These are phyloP conservation scores for Penicillium vulpinum DNA, from an alignment of 2,329 filamentous ascomycete species.

Conservation along the genomic window DNA sequence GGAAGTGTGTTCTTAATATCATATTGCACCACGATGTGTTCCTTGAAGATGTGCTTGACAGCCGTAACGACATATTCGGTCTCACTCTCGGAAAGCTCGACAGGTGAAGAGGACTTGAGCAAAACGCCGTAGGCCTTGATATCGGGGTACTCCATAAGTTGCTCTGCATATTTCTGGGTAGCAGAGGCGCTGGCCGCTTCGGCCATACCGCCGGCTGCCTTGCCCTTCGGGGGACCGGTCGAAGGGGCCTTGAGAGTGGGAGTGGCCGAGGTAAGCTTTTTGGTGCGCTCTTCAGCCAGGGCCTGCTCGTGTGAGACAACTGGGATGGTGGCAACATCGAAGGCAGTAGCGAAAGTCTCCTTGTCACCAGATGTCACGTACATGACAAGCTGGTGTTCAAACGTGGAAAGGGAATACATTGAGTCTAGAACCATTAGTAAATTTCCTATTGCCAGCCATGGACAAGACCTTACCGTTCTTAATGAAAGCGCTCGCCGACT, in stretches of 20 bases:
- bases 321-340: slow-evolving; percentile 88
- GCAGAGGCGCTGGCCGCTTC: slow-evolving; percentile 77
- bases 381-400: slow-evolving; percentile 96
- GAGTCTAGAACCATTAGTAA: slow-evolving; percentile 62
- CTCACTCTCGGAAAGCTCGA: slow-evolving; percentile 94
- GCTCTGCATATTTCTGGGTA: slow-evolving; percentile 84
- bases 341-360: slow-evolving; percentile 77
- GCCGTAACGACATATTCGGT: slow-evolving; percentile 94
- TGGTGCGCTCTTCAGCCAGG: slow-evolving; percentile 90
- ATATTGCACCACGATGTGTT: slow-evolving; percentile 93
- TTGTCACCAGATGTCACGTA: slow-evolving; percentile 94
- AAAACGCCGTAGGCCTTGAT: slow-evolving; percentile 85
- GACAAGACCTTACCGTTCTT: slow-evolving; percentile 69
- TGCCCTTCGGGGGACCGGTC: slow-evolving; percentile 71
- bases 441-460: not conserved
- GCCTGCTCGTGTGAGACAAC: slow-evolving; percentile 95
- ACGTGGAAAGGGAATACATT: slow-evolving; percentile 90
- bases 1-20: slow-evolving; percentile 97
- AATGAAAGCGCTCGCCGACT: slow-evolving; percentile 81
- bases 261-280: slow-evolving; percentile 91
- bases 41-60: slow-evolving; percentile 97
- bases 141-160: slow-evolving; percentile 85
- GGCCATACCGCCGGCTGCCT: slow-evolving; percentile 61
- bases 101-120: slow-evolving; percentile 82
- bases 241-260: slow-evolving; percentile 93